Evolutionary conservation across 2,329 filamentous ascomycete species (phyloP).

Genomic region (Claviceps spartinae): DNA sequence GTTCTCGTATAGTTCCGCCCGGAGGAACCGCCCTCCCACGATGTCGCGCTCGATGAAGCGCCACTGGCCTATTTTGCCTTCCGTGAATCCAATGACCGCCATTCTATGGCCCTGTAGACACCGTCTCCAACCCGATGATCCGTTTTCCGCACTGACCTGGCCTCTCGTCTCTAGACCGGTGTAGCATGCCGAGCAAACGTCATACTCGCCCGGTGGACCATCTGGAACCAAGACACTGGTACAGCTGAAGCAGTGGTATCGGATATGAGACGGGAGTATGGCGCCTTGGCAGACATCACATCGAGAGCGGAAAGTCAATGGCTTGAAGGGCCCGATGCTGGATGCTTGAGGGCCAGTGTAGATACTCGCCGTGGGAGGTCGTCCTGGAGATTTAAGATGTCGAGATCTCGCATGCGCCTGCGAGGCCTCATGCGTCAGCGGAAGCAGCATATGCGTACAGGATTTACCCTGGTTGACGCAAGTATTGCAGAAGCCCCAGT

Average conservation of each 20-base stretch:
- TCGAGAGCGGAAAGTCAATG: constrained; percentile 56
- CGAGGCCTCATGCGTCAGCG: constrained; percentile 48
- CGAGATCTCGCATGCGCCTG: constrained; percentile 22
- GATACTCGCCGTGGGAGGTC: constrained; percentile 33
- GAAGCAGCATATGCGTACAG: constrained; percentile 71
- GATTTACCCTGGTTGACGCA: constrained; percentile 74
- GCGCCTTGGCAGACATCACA: constrained; percentile 67
- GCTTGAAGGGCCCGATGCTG: constrained; percentile 44
- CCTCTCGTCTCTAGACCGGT: constrained; percentile 46
- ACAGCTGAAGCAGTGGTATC: constrained; percentile 73
- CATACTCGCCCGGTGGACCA: constrained; percentile 58
- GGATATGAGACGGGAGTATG: constrained; percentile 54
- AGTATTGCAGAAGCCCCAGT: constrained; percentile 85
- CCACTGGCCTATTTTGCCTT: constrained; percentile 51
- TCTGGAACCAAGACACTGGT: constrained; percentile 36
- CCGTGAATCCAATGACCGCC: constrained; percentile 64
- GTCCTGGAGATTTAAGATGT: constrained; percentile 29
- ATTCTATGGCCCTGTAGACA: constrained; percentile 75
- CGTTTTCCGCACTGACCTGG: constrained; percentile 61
- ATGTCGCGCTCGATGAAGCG: constrained; percentile 57
- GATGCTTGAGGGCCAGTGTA: constrained; percentile 32
- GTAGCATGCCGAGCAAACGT: constrained; percentile 74
- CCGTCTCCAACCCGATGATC: constrained; percentile 67
- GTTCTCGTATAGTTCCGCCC: constrained; percentile 37
- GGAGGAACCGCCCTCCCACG: constrained; percentile 62